Conservation (phyloP, 75 land plant genomes). For the Isoetes taiwanensis region DNA sequence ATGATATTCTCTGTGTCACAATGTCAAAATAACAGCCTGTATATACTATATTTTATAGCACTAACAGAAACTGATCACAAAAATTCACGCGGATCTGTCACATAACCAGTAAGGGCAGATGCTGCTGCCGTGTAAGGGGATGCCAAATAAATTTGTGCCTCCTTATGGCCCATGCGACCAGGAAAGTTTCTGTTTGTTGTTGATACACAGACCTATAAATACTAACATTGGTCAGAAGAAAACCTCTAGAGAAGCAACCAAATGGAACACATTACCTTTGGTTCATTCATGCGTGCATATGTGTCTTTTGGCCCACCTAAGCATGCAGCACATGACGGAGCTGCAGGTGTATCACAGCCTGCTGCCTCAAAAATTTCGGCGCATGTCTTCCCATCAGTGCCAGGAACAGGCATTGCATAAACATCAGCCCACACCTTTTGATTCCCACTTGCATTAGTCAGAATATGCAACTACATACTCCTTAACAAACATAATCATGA, state of each 20-base stretch:
- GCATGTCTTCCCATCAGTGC: conserved; percentile 85
- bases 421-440: conserved; percentile 90
- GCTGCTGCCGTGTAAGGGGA: conserved; percentile 96
- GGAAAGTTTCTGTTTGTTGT: conserved; percentile 96
- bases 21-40: too few species aligned
- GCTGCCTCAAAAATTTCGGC: conserved; percentile 93
- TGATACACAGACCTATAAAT: conserved; percentile 76
- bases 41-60: too few species aligned
- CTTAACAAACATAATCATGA: background rate
- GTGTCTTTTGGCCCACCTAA: conserved; percentile 93
- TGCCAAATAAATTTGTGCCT: conserved; percentile 91
- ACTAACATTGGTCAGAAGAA: background rate
- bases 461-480: background rate
- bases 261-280: conserved; percentile 37
- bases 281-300: conserved; percentile 90
- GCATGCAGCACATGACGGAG: conserved; percentile 93
- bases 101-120: conserved; percentile 89
- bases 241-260: background rate
- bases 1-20: too few species aligned
- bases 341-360: conserved; percentile 88
- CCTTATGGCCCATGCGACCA: conserved; percentile 96
- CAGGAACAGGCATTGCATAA: conserved; percentile 76
- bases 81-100: conserved; percentile 87
- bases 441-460: too few species aligned
- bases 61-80: conserved; percentile 15